Evolutionary conservation across 352 stramenopile genomes (phyloP).

Genomic region (Globisporangium emineosum): DNA sequence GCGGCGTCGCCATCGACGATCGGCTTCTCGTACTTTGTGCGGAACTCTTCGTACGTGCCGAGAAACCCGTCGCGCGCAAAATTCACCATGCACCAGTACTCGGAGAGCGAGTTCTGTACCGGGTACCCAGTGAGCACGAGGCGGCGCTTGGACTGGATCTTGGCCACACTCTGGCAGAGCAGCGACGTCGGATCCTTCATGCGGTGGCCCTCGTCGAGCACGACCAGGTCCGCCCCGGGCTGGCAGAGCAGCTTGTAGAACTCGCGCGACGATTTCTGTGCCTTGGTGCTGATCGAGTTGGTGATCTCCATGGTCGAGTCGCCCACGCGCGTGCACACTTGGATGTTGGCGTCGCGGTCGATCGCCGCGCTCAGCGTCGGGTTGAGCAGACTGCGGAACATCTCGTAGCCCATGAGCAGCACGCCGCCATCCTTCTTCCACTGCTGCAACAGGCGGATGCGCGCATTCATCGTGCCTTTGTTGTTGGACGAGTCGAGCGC

Average conservation of each 20-base stretch:
- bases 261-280: slow-evolving; percentile 52
- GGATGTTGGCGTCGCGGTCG: slow-evolving; percentile 44
- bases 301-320: slow-evolving; percentile 70
- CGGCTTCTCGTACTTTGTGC: slow-evolving; percentile 71
- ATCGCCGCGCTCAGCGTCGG: slow-evolving; percentile 37
- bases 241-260: slow-evolving; percentile 52
- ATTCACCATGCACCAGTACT: slow-evolving; percentile 92
- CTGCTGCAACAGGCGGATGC: slow-evolving; percentile 56
- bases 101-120: slow-evolving; percentile 93
- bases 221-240: slow-evolving; percentile 72
- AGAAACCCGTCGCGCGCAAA: slow-evolving; percentile 78
- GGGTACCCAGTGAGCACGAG: slow-evolving; percentile 94
- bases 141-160: slow-evolving; percentile 72
- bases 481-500: slow-evolving; percentile 57
- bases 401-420: slow-evolving; percentile 88
- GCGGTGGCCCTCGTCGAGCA: slow-evolving; percentile 87
- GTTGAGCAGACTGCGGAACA: slow-evolving; percentile 85
- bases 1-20: slow-evolving; percentile 69
- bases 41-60: slow-evolving; percentile 72
- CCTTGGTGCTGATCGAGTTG: slow-evolving; percentile 37
- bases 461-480: slow-evolving; percentile 47
- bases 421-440: slow-evolving; percentile 78
- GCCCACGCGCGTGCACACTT: slow-evolving; percentile 61
- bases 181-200: slow-evolving; percentile 86
- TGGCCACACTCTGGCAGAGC: slow-evolving; percentile 73